These are phyloP conservation scores for Phytophthora colocasiae DNA, from an alignment of 352 stramenopile genomes.

Conservation along the genomic window DNA sequence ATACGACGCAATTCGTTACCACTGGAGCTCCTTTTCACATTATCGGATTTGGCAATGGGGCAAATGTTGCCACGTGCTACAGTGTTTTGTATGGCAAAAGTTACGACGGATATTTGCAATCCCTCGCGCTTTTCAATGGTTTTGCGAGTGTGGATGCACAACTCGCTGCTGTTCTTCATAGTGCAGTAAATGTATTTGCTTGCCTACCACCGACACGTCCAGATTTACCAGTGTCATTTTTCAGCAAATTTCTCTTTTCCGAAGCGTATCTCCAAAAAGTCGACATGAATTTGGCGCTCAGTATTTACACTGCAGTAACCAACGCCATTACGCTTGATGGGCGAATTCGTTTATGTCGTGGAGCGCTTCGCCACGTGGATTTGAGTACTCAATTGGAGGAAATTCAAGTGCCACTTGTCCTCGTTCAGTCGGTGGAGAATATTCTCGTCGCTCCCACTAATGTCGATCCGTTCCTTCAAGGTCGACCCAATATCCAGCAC, in stretches of 20 bases:
- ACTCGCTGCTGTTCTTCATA: conserved; percentile 81
- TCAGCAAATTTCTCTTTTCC: conserved; percentile 93
- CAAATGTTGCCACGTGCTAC: conserved; percentile 84
- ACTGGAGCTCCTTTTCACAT: conserved; percentile 83
- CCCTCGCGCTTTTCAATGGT: conserved; percentile 84
- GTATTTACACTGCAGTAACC: conserved; percentile 93
- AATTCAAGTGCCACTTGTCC: conserved; percentile 78
- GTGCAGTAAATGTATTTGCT: conserved; percentile 83
- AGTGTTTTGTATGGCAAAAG: conserved; percentile 51
- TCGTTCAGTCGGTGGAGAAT: conserved; percentile 92
- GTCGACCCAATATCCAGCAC: conserved; percentile 68
- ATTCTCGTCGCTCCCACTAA: conserved; percentile 87
- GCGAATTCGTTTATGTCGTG: conserved; percentile 80
- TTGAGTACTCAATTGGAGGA: conserved; percentile 55
- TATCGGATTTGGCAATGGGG: conserved; percentile 91
- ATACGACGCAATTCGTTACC: conserved; percentile 73
- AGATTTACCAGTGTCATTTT: conserved; percentile 91
- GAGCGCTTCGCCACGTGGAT: conserved; percentile 82
- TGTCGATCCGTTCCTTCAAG: conserved; percentile 91
- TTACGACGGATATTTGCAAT: conserved; percentile 67
- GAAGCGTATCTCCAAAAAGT: conserved; percentile 88
- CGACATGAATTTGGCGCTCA: conserved; percentile 89
- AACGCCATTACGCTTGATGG: conserved; percentile 93
- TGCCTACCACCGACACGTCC: conserved; percentile 81
- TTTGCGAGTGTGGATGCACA: conserved; percentile 84